Evolutionary conservation across 2,329 filamentous ascomycete genomes (phyloP), one percentile per base, ranked within the genome.

Genomic region (Pseudonectria buxi): DNA sequence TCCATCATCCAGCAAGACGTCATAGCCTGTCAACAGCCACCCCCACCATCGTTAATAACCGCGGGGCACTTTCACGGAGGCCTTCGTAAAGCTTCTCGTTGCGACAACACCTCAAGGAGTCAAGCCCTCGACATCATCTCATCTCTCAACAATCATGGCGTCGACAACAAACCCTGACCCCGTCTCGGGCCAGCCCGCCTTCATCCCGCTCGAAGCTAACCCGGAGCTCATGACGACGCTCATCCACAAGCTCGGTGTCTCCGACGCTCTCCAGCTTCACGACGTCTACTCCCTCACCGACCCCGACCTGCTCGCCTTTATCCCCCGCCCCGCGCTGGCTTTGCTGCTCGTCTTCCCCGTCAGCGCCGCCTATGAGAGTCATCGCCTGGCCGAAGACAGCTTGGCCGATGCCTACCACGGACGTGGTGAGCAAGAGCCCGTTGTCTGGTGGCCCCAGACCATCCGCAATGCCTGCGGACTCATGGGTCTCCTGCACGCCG

Each of bases 371-470:
- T 95, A 95, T 71, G 84, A 95, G 64, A 74, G 72, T 41, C 78
- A 82, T 56, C 83, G 89, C 24, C 60, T 74, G 38, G 69, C 76
- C 28, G 89, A 95, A 67, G 89, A 95, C 63, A 66, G 67, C 33
- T 58, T 71, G 14, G 66, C 68, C 28, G 47, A 65, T 3, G 75
- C 79, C 26, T 95, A 95, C 65, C 57, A 59, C 0, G 83, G 82
- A 28, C 71, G 68, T 13, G 88, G 88, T 2, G 63, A 72, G 1
- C 55, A 53, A 0, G 86, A 95, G 55, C 81, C 86, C 5, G 86
- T 95, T 0, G 55, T 94, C 7, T 98, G 90, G 92, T 96, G 89
- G 72, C 84, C 78, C 50, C 90, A 96, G 67, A 96, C 89, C 0
- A 95, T 96, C 51, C 76, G 84, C 41, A 94, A 96, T 58, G 87